Evolutionary conservation across 768 basidiomycete genomes (phyloP).

Genomic region (Hebeloma cylindrosporum): DNA sequence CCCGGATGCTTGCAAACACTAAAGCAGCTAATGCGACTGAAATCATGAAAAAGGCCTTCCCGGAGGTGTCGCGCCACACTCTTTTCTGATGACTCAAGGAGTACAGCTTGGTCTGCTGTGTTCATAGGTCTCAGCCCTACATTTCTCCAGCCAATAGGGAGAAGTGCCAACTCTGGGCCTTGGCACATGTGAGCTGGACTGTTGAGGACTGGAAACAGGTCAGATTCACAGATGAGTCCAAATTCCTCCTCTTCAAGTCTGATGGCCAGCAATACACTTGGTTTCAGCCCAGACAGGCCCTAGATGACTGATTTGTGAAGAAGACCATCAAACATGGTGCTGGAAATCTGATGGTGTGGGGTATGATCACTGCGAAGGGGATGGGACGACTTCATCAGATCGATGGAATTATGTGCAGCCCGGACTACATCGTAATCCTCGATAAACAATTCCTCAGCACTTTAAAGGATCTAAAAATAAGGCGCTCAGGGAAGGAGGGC

Average conservation of each 20-base stretch:
- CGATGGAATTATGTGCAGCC: conserved; percentile 28
- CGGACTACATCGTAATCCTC: conserved; percentile 28
- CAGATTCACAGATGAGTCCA: conserved; percentile 13
- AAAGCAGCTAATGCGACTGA: too few species aligned
- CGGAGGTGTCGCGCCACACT: too few species aligned
- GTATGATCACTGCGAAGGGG: conserved; percentile 27
- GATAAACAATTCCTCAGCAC: conserved; percentile 25
- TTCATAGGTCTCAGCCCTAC: too few species aligned
- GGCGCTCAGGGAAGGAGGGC: conserved; percentile 1
- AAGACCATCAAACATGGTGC: conserved; percentile 32
- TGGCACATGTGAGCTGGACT: conserved; percentile 22
- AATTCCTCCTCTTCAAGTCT: conserved; percentile 30
- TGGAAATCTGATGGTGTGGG: conserved; percentile 21
- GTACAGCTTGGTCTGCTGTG: too few species aligned
- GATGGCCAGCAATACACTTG: conserved; percentile 31
- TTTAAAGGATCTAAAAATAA: conserved; percentile 20
- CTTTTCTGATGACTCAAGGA: too few species aligned
- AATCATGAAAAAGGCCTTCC: too few species aligned
- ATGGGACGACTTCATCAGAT: conserved; percentile 26
- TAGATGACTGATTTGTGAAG: conserved; percentile 17
- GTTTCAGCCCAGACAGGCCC: conserved; percentile 23
- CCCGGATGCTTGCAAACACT: too few species aligned
- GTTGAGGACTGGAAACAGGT: conserved; percentile 28
- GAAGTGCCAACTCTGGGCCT: conserved; percentile 22
- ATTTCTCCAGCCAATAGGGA: conserved; percentile 12